These are phyloP conservation scores for Hypoxylon lienhwacheense DNA, from an alignment of 495 filamentous ascomycete species.

Conservation along the genomic window DNA sequence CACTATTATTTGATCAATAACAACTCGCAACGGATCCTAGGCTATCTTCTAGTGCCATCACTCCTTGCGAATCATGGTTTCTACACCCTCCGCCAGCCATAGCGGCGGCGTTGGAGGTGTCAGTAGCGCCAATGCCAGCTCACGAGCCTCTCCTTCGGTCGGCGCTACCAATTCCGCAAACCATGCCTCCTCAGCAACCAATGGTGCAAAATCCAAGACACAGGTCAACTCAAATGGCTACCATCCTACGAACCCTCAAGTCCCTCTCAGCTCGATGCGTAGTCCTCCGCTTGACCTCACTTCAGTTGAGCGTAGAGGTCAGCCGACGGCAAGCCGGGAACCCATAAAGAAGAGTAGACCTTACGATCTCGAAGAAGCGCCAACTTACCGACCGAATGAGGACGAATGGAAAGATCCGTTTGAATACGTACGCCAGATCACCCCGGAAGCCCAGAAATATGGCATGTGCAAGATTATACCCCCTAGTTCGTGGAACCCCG, in stretches of 20 bases:
- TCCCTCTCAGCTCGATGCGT: constrained; percentile 55
- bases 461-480: constrained; percentile 95
- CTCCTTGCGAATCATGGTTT: constrained; percentile 43
- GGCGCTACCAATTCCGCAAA: constrained; percentile 34
- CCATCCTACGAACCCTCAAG: constrained; percentile 51
- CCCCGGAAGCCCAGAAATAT: constrained; percentile 78
- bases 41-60: constrained; percentile 4
- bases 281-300: constrained; percentile 74
- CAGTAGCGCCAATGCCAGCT: constrained; percentile 45
- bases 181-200: constrained; percentile 40
- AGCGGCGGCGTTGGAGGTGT: constrained; percentile 39
- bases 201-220: constrained; percentile 46
- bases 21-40: not conserved
- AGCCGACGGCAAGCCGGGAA: constrained; percentile 73
- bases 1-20: constrained; percentile 9
- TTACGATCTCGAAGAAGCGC: constrained; percentile 86
- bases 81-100: constrained; percentile 43
- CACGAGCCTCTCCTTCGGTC: constrained; percentile 54
- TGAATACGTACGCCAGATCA: constrained; percentile 87
- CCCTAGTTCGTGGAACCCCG: constrained; percentile 88
- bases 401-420: constrained; percentile 95
- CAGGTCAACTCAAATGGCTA: constrained; percentile 56
- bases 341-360: constrained; percentile 72
- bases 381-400: constrained; percentile 84
- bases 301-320: constrained; percentile 88